A percentile compares a stretch with the other conserved stretches of the same genome.
Conservation (phyloP, 495 filamentous ascomycete genomes). For the Xylaria longipes region DNA sequence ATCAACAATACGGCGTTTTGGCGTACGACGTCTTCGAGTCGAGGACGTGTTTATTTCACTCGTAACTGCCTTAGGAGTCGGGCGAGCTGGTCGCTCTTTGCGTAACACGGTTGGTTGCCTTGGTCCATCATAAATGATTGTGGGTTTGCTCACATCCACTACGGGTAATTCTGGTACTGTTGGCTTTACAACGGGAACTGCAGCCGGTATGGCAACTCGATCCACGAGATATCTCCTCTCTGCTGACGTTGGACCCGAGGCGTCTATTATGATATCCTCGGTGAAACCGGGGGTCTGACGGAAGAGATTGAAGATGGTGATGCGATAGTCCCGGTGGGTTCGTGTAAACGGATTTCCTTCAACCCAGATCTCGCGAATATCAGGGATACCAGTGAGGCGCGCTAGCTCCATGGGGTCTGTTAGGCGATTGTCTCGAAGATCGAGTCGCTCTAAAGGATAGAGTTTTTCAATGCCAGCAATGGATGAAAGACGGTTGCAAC, state of each 20-base stretch:
- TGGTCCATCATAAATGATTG: slow-evolving; percentile 58
- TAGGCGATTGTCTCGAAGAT: slow-evolving; percentile 89
- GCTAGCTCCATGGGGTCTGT: slow-evolving; percentile 90
- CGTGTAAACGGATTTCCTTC: slow-evolving; percentile 88
- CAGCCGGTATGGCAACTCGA: slow-evolving; percentile 72
- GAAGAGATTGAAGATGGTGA: slow-evolving; percentile 96
- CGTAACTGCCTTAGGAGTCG: slow-evolving; percentile 47
- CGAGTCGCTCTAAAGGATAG: slow-evolving; percentile 84
- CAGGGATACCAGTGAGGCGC: slow-evolving; percentile 85
- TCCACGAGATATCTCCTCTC: slow-evolving; percentile 89
- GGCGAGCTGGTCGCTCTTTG: slow-evolving; percentile 53
- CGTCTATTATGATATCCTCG: slow-evolving; percentile 90
- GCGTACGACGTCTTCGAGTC: slow-evolving; percentile 56
- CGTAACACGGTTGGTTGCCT: slow-evolving; percentile 56
- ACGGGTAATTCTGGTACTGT: slow-evolving; percentile 62
- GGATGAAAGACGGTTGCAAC: slow-evolving; percentile 85
- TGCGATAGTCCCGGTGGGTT: slow-evolving; percentile 82
- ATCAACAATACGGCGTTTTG: slow-evolving; percentile 82
- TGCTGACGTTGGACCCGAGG: slow-evolving; percentile 75
- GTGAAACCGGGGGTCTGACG: slow-evolving; percentile 88
- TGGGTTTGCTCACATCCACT: slow-evolving; percentile 68
- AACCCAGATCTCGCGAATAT: slow-evolving; percentile 91
- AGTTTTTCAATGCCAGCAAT: slow-evolving; percentile 91
- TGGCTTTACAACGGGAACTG: slow-evolving; percentile 77
- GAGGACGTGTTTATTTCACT: slow-evolving; percentile 61